phyloP scores from a whole-genome alignment of 805 yeast species.

The Candida caryicola region DNA sequence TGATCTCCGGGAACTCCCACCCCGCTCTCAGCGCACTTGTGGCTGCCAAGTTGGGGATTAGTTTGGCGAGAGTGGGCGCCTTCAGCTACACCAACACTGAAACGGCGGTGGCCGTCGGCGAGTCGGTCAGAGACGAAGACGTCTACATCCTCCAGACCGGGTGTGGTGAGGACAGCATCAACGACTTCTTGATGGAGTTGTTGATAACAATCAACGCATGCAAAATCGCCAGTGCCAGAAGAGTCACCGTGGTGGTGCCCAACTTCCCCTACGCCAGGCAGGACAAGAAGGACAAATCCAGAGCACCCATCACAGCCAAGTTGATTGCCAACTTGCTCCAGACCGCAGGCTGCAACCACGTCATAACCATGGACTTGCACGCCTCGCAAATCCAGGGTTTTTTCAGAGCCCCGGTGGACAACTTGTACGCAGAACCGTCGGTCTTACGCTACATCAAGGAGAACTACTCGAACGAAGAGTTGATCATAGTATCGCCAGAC shows the following conservation, averaged over 20 bases:
- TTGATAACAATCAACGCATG: slow-evolving; percentile 91
- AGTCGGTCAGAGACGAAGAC: slow-evolving; percentile 87
- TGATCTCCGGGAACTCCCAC: slow-evolving; percentile 71
- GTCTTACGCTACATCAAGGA: slow-evolving; percentile 78
- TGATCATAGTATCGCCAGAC: slow-evolving; percentile 91
- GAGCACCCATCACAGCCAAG: slow-evolving; percentile 97
- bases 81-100: slow-evolving; percentile 85
- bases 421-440: slow-evolving; percentile 91
- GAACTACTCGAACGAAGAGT: slow-evolving; percentile 51
- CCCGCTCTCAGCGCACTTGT: slow-evolving; percentile 77
- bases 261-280: slow-evolving; percentile 97
- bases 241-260: slow-evolving; percentile 92
- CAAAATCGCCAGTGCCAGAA: slow-evolving; percentile 90
- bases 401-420: slow-evolving; percentile 92
- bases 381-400: slow-evolving; percentile 98
- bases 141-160: slow-evolving; percentile 85
- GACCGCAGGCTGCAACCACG: slow-evolving; percentile 94
- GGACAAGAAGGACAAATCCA: slow-evolving; percentile 91
- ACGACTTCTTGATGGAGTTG: slow-evolving; percentile 84
- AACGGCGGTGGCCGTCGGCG: slow-evolving; percentile 81
- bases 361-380: slow-evolving; percentile 94
- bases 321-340: slow-evolving; percentile 86
- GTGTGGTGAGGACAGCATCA: slow-evolving; percentile 67
- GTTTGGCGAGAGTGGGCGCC: slow-evolving; percentile 72
- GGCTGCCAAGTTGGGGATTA: slow-evolving; percentile 61